Percentiles rank a stretch among this genome's conserved stretches.
These are phyloP conservation scores for Themeda triandra DNA, from an alignment of 176 grass and related monocot genomes.

Conservation along the genomic window DNA sequence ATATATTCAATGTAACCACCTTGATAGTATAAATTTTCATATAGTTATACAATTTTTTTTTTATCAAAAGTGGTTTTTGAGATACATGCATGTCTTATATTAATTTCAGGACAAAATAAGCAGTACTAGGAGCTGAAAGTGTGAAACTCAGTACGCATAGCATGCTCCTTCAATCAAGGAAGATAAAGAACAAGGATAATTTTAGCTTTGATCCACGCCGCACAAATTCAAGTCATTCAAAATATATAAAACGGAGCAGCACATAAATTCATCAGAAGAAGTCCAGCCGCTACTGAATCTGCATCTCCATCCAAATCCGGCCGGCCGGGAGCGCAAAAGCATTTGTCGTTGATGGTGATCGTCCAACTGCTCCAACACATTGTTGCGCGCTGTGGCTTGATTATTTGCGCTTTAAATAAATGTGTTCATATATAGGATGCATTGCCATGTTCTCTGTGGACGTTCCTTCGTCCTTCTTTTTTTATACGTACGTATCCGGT, in stretches of 20 bases:
- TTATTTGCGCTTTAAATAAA: background rate
- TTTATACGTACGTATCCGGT: too few relatives aligned
- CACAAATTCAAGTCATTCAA: background rate
- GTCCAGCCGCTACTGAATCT: background rate
- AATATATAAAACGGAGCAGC: background rate
- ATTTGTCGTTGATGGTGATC: background rate
- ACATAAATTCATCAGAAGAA: conserved; percentile 10
- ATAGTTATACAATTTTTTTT: background rate
- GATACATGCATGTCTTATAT: background rate
- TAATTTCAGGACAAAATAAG: background rate
- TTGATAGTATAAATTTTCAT: background rate
- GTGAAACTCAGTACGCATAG: background rate
- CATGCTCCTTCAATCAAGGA: conserved; percentile 9
- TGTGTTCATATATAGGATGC: background rate
- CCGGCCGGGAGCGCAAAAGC: background rate
- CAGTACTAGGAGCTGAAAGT: background rate
- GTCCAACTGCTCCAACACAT: background rate
- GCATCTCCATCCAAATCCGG: conserved; percentile 12
- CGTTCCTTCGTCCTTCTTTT: background rate
- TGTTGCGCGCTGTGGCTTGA: too few relatives aligned
- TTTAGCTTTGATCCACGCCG: too few relatives aligned
- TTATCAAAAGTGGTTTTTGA: background rate
- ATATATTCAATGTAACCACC: background rate
- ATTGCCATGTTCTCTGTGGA: background rate
- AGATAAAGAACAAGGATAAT: background rate